Evolutionary conservation across 352 stramenopile species (phyloP), one percentile per base, ranked within the genome.

Genomic region (Thalassiosira oceanica): DNA sequence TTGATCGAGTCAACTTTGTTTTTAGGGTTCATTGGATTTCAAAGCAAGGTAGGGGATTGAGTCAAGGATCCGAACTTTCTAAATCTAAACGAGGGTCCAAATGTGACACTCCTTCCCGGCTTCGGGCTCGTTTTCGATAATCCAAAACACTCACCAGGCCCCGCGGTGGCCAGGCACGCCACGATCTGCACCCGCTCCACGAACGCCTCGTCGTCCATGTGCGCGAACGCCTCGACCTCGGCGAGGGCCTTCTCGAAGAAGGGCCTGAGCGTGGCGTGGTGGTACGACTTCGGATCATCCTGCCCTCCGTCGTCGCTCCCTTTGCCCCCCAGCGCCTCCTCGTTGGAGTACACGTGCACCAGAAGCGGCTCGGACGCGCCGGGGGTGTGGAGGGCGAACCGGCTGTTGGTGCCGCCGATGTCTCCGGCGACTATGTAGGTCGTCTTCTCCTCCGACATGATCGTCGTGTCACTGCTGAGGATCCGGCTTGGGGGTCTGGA

Each of bases 331-430:
- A 90, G 44, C 20, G 56, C 61, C 13, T 88, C 62, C 56, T 87
- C 74, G 53, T 92, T 92, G 11, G 66, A 44, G 66, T 91, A 93
- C 20, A 69, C 68, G 15, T 84, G 58, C 23, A 69, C 66, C 1
- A 66, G 43, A n/a, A 89, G 52, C 10, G 78, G 69, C 41, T 77
- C 50, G 3, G 35, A 41, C 35, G 52, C 21, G 10, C 54, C 53
- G 13, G 58, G 61, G 41, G 51, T 39, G 36, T 89, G 78, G 5
- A 93, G 58, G 16, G 60, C 91, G 53, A 99, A 88, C 13, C 96
- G 92, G 60, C 93, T 97, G 83, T 98, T 98, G 57, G 96, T 99
- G 62, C 96, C 96, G 63, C 96, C 96, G 61, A 97, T 97, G 84
- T 99, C 96, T 48, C 93, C 96, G 7, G 70, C 72, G 18, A 93